Conservation (phyloP, 148 eudicot genomes). For the Vaccinium myrtillus region DNA sequence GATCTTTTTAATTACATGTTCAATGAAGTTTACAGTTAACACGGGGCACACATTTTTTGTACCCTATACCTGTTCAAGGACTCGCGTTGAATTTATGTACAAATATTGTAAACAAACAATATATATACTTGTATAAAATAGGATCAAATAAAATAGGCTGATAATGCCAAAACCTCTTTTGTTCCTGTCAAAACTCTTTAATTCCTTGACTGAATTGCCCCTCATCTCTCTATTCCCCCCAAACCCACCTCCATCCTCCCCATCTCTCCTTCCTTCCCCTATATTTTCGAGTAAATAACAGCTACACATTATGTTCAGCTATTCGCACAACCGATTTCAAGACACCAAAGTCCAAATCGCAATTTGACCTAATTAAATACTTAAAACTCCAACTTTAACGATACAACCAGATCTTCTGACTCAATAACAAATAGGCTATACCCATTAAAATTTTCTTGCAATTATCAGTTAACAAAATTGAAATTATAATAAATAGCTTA, state of each 20-base stretch:
- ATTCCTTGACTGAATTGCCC: no score
- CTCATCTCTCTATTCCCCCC: no score
- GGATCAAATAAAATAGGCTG: no score
- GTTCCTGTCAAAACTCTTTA: no score
- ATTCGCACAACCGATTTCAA: neutral
- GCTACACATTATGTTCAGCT: neutral
- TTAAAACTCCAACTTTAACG: neutral
- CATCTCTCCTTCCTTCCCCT: neutral
- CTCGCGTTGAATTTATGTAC: neutral
- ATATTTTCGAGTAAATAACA: neutral
- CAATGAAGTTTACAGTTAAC: no score
- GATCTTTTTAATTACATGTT: no score
- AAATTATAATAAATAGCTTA: neutral
- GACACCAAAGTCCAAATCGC: neutral
- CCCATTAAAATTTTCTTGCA: neutral
- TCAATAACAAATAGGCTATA: neutral
- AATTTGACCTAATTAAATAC: neutral
- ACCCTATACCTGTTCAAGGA: neutral
- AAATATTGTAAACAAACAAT: neutral
- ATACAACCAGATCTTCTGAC: neutral
- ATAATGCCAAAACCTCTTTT: no score
- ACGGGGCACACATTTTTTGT: neutral
- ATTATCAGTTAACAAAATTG: neutral
- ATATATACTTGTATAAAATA: neutral
- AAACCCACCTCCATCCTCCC: no score